Percentiles rank a stretch among this genome's conserved stretches.
These are phyloP conservation scores for Yamadazyma kitorensis DNA, from an alignment of 805 yeast genomes.

Conservation along the genomic window DNA sequence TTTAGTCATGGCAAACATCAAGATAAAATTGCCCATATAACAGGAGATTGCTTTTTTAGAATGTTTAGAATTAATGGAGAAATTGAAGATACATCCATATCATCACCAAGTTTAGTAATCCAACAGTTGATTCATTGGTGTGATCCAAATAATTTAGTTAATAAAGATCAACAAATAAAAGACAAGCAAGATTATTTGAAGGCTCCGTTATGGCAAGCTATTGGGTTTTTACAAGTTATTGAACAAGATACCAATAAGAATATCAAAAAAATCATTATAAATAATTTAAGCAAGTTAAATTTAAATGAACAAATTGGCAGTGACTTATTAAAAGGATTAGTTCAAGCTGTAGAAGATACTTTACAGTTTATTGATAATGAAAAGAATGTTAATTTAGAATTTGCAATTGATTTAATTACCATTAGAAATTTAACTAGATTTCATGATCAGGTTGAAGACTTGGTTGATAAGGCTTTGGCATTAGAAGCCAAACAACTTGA, in stretches of 20 bases:
- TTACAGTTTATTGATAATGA: conserved; percentile 21
- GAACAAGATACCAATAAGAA: conserved; percentile 49
- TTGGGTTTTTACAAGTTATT: conserved; percentile 52
- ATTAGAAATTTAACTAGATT: conserved; percentile 31
- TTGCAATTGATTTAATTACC: conserved; percentile 29
- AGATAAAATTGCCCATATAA: conserved; percentile 56
- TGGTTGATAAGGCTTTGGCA: too few species aligned
- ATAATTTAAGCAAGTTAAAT: conserved; percentile 46
- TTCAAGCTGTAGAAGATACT: conserved; percentile 34
- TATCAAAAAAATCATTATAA: conserved; percentile 51
- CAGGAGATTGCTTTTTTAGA: conserved; percentile 64
- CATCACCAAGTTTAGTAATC: conserved; percentile 47
- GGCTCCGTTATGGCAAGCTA: conserved; percentile 55
- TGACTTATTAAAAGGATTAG: conserved; percentile 28
- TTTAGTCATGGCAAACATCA: conserved; percentile 75
- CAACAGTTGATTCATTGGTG: conserved; percentile 84
- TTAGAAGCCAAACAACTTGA: conserved; percentile 20
- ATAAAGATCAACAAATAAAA: conserved; percentile 38
- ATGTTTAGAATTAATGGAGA: conserved; percentile 39
- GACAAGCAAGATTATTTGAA: conserved; percentile 41
- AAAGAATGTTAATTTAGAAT: conserved; percentile 23
- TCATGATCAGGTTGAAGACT: conserved; percentile 20
- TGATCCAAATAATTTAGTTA: conserved; percentile 67
- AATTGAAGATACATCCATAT: conserved; percentile 32
- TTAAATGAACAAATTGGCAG: conserved; percentile 27